Base-by-base conservation (phyloP, 768 basidiomycete genomes). In the Lactarius pseudohatsudake region DNA sequence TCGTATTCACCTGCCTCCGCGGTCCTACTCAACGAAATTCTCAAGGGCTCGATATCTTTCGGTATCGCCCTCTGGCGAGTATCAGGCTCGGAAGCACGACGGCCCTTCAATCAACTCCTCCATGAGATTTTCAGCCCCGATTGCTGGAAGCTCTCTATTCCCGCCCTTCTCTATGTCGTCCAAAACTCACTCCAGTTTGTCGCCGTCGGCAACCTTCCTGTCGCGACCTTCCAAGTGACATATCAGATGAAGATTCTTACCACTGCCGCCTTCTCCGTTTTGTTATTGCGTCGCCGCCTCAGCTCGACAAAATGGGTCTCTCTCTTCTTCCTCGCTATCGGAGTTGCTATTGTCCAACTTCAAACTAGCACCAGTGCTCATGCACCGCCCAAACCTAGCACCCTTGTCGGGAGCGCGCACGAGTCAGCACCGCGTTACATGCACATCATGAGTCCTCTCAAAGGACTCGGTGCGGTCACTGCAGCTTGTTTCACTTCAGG, bases 211-310 rank as follows among this genome's bases (percentile, higher is more conserved):
- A 98, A 99, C 77, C 86, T 99, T 65, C 93, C 94, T 45, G 96
- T 94, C 61, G 96, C 97, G 16, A 94, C 96, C 3, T 99, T 98
- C 80, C 96, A 98, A 76, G 94, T 98, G 69, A 92, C 92, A 10
- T 96, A 98, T 76, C 95, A 98, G 78, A 96, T 98, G 95, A 98
- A 98, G 78, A 98, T 98, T 75, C 84, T 98, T 64, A 98, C 95
- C 58, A 98, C 95, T 18, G 96, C 94, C 26, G 93, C 90, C 59
- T 96, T 96, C 76, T 93, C 92, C 54, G 94, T 96, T 62, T 77
- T 85, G 2, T 82, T 98, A 67, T 85, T 96, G 18, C 87, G 94
- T 50, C 91, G 83, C 74, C 85, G 83, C 72, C 81, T 98, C 47
- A 82, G 82, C 36, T 77, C 83, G 0, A 82, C 82, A 2, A 95